Conservation (phyloP, 2,329 filamentous ascomycete species). For the Hirsutella rhossiliensis region DNA sequence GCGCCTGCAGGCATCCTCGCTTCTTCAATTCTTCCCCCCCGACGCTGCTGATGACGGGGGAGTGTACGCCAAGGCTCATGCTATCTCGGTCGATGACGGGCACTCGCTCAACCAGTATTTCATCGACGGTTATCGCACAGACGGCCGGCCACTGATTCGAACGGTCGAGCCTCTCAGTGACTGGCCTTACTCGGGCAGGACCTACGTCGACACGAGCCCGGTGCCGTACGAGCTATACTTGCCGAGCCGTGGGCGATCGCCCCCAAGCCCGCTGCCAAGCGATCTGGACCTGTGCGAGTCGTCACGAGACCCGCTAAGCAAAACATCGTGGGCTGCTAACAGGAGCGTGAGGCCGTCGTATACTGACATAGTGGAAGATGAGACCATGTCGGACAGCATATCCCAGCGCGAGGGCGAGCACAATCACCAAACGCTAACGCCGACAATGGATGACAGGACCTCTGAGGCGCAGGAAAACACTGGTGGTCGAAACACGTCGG, state of each 20-base stretch:
- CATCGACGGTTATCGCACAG: constrained; percentile 20
- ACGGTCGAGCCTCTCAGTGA: constrained; percentile 28
- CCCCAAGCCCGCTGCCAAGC: constrained; percentile 36
- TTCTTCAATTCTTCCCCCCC: constrained; percentile 57
- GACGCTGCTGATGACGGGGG: constrained; percentile 6
- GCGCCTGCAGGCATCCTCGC: constrained; percentile 59
- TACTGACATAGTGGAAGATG: constrained; percentile 18
- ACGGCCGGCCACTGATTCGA: constrained; percentile 23
- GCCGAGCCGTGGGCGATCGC: constrained; percentile 39
- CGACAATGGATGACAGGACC: constrained; percentile 2
- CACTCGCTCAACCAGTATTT: constrained; percentile 26
- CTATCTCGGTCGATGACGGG: constrained; percentile 28
- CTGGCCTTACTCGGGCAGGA: constrained; percentile 29
- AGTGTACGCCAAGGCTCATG: constrained; percentile 12
- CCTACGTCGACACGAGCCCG: constrained; percentile 22
- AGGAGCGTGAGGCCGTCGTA: constrained; percentile 26
- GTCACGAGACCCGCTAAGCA: constrained; percentile 13
- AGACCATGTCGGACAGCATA: constrained; percentile 6
- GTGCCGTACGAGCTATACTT: constrained; percentile 30
- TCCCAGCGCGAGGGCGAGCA: constrained; percentile 1
- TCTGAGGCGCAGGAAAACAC: not conserved
- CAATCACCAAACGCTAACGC: constrained; percentile 4
- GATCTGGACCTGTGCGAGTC: constrained; percentile 25
- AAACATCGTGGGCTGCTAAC: constrained; percentile 26
- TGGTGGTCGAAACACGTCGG: constrained; percentile 3